These are phyloP conservation scores for Candida silvatica DNA, from an alignment of 805 yeast genomes.

Conservation along the genomic window DNA sequence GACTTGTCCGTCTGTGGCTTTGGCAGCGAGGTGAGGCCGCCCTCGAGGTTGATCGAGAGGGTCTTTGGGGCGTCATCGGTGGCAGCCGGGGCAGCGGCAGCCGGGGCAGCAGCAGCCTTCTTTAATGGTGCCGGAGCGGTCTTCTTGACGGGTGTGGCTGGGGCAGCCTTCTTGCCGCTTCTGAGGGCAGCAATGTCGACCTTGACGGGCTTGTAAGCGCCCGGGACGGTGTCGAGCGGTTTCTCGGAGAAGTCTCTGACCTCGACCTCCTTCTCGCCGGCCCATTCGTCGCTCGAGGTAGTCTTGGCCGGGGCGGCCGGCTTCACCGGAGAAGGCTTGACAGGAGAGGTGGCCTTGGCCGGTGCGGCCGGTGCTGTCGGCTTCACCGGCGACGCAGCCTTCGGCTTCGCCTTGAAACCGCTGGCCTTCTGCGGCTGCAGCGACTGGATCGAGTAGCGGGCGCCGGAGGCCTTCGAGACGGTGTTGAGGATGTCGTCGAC, in stretches of 20 bases:
- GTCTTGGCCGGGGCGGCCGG: slow-evolving; percentile 11
- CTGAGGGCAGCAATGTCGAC: slow-evolving; percentile 51
- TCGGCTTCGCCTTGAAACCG: slow-evolving; percentile 22
- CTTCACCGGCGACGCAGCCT: slow-evolving; percentile 18
- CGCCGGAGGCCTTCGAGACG: slow-evolving; percentile 90
- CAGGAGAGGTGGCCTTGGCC: slow-evolving; percentile 10
- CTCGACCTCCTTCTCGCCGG: slow-evolving; percentile 50
- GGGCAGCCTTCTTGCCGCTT: slow-evolving; percentile 28
- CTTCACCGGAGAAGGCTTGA: slow-evolving; percentile 4
- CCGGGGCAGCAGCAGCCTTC: background rate
- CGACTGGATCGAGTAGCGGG: slow-evolving; percentile 71
- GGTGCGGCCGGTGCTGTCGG: slow-evolving; percentile 15
- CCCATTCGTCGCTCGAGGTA: slow-evolving; percentile 55
- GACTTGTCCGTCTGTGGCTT: slow-evolving; percentile 47
- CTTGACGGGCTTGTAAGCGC: slow-evolving; percentile 60
- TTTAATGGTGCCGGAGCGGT: slow-evolving; percentile 17
- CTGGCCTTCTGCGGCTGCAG: slow-evolving; percentile 14
- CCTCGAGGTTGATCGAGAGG: slow-evolving; percentile 34
- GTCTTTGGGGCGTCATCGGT: slow-evolving; percentile 24
- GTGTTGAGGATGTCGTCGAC: slow-evolving; percentile 66
- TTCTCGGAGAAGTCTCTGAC: slow-evolving; percentile 42
- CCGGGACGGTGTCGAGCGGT: slow-evolving; percentile 45
- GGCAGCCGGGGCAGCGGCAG: slow-evolving; percentile 33
- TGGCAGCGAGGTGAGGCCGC: slow-evolving; percentile 51
- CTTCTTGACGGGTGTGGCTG: slow-evolving; percentile 12